Conservation (phyloP, 257 asterid genomes). For the Misopates orontium region DNA sequence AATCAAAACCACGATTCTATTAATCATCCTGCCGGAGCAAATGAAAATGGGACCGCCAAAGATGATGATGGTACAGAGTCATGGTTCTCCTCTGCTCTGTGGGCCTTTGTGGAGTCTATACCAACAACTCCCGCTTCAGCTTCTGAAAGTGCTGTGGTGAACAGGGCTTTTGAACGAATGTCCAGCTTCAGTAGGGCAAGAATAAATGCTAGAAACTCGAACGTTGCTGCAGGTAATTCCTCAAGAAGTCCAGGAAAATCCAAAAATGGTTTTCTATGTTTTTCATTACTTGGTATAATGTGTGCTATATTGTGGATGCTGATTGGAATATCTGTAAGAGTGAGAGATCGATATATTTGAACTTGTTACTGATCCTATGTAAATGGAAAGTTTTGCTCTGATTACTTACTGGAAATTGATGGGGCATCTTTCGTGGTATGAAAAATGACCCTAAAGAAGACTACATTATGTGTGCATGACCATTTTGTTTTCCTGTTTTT, state of each 20-base stretch:
- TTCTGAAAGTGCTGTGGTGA: conserved; percentile 80
- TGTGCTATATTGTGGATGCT: conserved; percentile 81
- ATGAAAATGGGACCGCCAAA: conserved; percentile 43
- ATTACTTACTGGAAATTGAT: conserved; percentile 24
- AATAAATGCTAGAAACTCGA: conserved; percentile 46
- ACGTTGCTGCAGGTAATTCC: conserved; percentile 56
- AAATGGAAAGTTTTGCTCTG: conserved; percentile 31
- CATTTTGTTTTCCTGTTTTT: too few species aligned
- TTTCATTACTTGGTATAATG: conserved; percentile 67
- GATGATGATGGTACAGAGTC: conserved; percentile 68
- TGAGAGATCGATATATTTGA: conserved; percentile 25
- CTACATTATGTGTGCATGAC: too few species aligned
- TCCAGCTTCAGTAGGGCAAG: conserved; percentile 88
- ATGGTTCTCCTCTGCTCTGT: conserved; percentile 71
- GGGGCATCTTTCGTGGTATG: too few species aligned
- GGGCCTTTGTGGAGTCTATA: conserved; percentile 97
- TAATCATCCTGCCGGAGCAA: conserved; percentile 50
- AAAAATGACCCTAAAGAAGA: too few species aligned
- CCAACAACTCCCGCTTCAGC: conserved; percentile 98
- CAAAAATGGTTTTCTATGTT: conserved; percentile 46
- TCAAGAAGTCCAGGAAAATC: conserved; percentile 52
- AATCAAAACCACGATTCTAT: conserved; percentile 38
- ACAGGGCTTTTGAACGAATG: conserved; percentile 76
- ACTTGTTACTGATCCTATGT: conserved; percentile 31
- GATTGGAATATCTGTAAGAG: conserved; percentile 40